Base-by-base conservation (phyloP, 2,329 filamentous ascomycete species). In the Claviceps purpurea region DNA sequence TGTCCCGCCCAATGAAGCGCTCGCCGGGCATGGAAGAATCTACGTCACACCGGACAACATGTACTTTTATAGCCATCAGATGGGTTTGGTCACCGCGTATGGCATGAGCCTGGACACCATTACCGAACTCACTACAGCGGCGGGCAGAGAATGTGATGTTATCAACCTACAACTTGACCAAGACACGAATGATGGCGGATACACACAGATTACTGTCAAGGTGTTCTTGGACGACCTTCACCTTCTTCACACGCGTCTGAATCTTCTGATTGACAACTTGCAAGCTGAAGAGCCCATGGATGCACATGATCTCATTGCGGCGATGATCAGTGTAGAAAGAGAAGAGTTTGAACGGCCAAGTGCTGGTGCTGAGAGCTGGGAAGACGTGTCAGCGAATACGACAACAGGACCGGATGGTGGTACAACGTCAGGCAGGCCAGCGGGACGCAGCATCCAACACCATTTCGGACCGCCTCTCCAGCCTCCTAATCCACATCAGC, bases 41-140 rank as follows among this genome's bases (percentile, higher is more conserved):
- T 98, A 94, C 65, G 83, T 95, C 54, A 97, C 91, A 0, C 77
- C 84, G 0, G 82, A 85, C 56, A 86, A 90, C 57, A 82, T 98
- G 65, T 97, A 95, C 67, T 97, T 98, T 64, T 98, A 96, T 68
- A 94, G 90, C 60, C 87, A 97, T 62, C 87, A 96, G 63, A 82
- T 96, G 65, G 93, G 93, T 5, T 76, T 98, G 5, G 85, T 97
- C 1, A 76, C 95, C 39, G 87, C 91, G 1, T 91, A 89, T 49
- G 80, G 80, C 16, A 80, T 94, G 49, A 81, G 77, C 51, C 74
- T 98, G 53, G 78, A 83, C 51, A 82, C 78, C 47, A 88, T 98
- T 52, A 81, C 82, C 8, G 93, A 97, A 67, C 88, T 97, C 43
- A 96, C 89, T 24, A 87, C 87, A 40, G 89, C 89, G 2, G 85